Base-by-base conservation (phyloP, 129 eudicot genomes). In the Deinandra increscens region DNA sequence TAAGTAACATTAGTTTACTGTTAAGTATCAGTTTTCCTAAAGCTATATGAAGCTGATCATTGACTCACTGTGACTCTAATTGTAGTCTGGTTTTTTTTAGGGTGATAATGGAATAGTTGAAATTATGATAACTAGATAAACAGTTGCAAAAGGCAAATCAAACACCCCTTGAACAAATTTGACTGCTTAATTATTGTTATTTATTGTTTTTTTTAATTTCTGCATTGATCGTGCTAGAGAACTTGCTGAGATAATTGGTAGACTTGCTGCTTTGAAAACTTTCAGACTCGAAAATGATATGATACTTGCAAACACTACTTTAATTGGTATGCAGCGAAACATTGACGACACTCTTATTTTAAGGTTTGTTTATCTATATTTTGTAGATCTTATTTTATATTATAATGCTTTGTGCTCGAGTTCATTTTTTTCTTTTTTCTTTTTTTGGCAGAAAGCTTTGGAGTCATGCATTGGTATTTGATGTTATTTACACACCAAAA, bases 241-340 rank as follows among this genome's bases (percentile, higher is more conserved):
- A 70, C 81, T 93, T 67, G 97, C 97, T 11, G 85, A 80, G 64
- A 33, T 75, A 49, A 72, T 93, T 14, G 97, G 95, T 62, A 97
- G 88, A 63, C 95, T 93, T 63, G 75, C 78, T 46, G 97, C 87
- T 59, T 68, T 93, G 64, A 58, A 55, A 53, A 75, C 69, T 65
- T 93, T 83, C 75, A 80, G 66, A 46, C 97, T 95, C 1, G 97
- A 93, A 78, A 78, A 75, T 22, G 85, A 83, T 26, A 87, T 93
- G 99, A 82, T 93, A 73, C 95, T 93, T 74, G 99, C 96, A 46
- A 93, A 93, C 84, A 81, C 97, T 29, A 93, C 99, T 45, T 85
- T 97, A 43, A 86, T 93, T 34, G 99, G 99, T 37, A 93, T 93
- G 99, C 91, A 93, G 69, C 99, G 97, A 19, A 87, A 85, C 43